Evolutionary conservation across 78 protist genomes (phyloP).

Genomic region (Pigoraptor vietnamica): DNA sequence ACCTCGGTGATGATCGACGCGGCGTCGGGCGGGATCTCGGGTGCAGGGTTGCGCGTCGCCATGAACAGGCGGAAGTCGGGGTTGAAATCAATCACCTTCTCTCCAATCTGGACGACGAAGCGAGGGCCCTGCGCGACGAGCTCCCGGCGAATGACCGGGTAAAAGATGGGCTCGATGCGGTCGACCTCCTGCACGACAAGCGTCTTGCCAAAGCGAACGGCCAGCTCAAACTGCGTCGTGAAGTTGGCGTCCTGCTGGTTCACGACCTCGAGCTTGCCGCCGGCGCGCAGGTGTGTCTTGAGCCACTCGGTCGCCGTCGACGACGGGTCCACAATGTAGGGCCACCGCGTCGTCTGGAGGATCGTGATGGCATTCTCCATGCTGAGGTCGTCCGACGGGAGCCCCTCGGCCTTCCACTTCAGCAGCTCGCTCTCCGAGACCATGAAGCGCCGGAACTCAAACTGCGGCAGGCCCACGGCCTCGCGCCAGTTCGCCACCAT

Average conservation of each 20-base stretch:
- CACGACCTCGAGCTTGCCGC: constrained; percentile 24
- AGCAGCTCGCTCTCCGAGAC: constrained; percentile 55
- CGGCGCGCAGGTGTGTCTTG: background rate
- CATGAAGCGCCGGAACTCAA: constrained; percentile 22
- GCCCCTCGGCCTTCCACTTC: constrained; percentile 65
- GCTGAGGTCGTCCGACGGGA: constrained; percentile 72
- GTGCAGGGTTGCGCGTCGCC: constrained; percentile 49
- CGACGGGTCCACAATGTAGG: background rate
- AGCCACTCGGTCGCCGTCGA: background rate
- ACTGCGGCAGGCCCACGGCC: background rate
- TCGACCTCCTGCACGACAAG: constrained; percentile 69
- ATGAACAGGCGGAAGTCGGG: constrained; percentile 66
- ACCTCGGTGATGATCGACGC: constrained; percentile 37
- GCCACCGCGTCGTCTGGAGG: background rate
- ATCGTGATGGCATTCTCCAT: constrained; percentile 73
- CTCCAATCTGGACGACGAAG: constrained; percentile 69
- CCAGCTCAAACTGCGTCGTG: constrained; percentile 66
- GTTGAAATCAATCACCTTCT: constrained; percentile 64
- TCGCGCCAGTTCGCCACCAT: background rate
- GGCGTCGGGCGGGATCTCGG: constrained; percentile 67
- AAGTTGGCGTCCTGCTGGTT: constrained; percentile 47
- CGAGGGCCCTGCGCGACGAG: constrained; percentile 31
- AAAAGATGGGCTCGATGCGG: constrained; percentile 61
- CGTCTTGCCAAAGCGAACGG: constrained; percentile 91
- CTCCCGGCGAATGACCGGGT: constrained; percentile 59